These are phyloP conservation scores for Meyerozyma elateridarum DNA, from an alignment of 1,139 yeast genomes.

Conservation along the genomic window DNA sequence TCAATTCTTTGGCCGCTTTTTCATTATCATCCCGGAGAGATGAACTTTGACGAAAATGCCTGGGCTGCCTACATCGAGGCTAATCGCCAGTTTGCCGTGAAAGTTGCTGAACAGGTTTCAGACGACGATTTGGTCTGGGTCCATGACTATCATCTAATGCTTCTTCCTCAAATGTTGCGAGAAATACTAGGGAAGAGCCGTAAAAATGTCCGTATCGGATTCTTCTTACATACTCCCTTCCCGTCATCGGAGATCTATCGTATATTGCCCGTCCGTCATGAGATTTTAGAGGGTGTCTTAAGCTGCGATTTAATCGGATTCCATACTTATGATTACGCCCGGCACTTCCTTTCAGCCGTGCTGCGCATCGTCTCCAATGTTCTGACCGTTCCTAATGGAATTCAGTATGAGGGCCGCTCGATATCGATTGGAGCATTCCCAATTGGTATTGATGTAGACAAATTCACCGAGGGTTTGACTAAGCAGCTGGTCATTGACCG, in stretches of 20 bases:
- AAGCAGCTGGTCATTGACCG: slow-evolving; percentile 60
- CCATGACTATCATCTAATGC: slow-evolving; percentile 96
- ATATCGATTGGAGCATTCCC: slow-evolving; percentile 96
- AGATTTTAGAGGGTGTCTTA: slow-evolving; percentile 84
- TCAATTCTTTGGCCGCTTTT: slow-evolving; percentile 94
- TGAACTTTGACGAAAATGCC: slow-evolving; percentile 94
- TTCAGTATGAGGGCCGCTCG: slow-evolving; percentile 68
- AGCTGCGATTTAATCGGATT: slow-evolving; percentile 95
- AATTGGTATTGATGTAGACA: slow-evolving; percentile 94
- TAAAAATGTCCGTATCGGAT: slow-evolving; percentile 74
- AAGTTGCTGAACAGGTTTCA: slow-evolving; percentile 62
- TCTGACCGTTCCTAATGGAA: slow-evolving; percentile 87
- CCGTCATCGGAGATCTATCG: slow-evolving; percentile 96
- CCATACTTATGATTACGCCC: slow-evolving; percentile 99
- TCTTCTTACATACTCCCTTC: slow-evolving; percentile 96
- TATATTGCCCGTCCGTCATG: slow-evolving; percentile 91
- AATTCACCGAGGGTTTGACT: slow-evolving; percentile 75
- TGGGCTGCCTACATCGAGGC: slow-evolving; percentile 99
- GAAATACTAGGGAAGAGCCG: slow-evolving; percentile 47
- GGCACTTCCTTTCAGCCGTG: slow-evolving; percentile 93
- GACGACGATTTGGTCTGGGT: slow-evolving; percentile 95
- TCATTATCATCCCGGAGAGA: slow-evolving; percentile 99
- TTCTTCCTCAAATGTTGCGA: slow-evolving; percentile 85
- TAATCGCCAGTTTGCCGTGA: slow-evolving; percentile 74
- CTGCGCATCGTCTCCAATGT: slow-evolving; percentile 72